Percentiles rank a stretch among this genome's conserved stretches.
Conservation (phyloP, 371 early-diverging fungal species). For the Gilbertella persicaria region DNA sequence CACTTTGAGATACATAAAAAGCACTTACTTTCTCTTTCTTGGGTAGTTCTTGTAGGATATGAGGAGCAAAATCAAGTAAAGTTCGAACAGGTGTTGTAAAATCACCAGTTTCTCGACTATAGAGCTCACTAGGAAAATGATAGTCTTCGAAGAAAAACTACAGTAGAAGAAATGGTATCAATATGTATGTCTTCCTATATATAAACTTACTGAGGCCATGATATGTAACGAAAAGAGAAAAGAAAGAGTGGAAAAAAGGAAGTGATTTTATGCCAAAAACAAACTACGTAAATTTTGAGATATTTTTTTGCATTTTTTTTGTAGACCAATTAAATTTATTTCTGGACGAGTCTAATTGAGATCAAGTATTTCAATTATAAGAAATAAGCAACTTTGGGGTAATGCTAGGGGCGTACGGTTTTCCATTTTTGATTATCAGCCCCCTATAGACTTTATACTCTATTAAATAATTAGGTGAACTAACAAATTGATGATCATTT, state of each 20-base stretch:
- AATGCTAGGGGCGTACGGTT: too few species aligned
- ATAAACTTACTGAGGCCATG: conserved; percentile 6
- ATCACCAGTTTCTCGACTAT: conserved; percentile 46
- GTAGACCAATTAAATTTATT: too few species aligned
- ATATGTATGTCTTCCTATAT: not conserved
- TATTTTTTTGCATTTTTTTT: too few species aligned
- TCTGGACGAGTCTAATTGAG: too few species aligned
- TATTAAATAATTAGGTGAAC: too few species aligned
- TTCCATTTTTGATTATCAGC: too few species aligned
- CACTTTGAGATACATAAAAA: not conserved
- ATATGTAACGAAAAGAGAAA: conserved; percentile 1
- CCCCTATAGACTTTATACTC: too few species aligned
- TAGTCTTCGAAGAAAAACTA: conserved; percentile 57
- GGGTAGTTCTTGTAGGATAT: conserved; percentile 54
- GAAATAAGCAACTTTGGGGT: too few species aligned
- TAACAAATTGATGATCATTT: too few species aligned
- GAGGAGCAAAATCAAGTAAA: conserved; percentile 55
- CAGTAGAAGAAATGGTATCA: not conserved
- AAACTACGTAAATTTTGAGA: too few species aligned
- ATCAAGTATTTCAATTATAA: too few species aligned
- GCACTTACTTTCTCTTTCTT: conserved; percentile 33
- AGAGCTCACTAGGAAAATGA: conserved; percentile 57
- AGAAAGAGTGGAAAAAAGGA: not conserved
- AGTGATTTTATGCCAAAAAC: not conserved
- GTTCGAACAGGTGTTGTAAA: conserved; percentile 57